phyloP scores from a whole-genome alignment of 371 early-diverging fungal species.

The Chytridium lagenaria region DNA sequence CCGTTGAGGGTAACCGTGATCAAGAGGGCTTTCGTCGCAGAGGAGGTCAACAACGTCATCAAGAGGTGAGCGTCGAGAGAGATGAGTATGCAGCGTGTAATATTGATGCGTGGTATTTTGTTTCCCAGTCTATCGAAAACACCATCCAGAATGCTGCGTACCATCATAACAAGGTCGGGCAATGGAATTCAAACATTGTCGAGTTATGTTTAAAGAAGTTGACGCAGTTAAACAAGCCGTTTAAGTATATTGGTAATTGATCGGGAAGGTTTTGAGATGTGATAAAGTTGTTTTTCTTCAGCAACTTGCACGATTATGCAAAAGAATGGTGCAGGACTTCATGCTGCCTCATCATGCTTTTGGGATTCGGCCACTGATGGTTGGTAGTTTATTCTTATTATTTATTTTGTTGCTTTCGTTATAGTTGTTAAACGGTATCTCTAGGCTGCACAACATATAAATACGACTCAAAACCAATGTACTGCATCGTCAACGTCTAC shows the following conservation, averaged over 20 bases:
- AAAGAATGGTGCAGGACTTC: constrained; percentile 77
- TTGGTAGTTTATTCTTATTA: too few relatives aligned
- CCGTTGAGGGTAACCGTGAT: not conserved
- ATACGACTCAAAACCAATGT: constrained; percentile 72
- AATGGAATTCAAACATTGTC: constrained; percentile 73
- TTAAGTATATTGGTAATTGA: constrained; percentile 74
- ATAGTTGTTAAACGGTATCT: too few relatives aligned
- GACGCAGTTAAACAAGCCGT: constrained; percentile 67
- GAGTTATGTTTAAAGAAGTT: constrained; percentile 70
- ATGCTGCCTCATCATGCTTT: constrained; percentile 73
- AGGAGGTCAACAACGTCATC: constrained; percentile 62
- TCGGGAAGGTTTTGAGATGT: not conserved
- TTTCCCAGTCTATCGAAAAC: constrained; percentile 62
- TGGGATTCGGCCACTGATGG: constrained; percentile 77
- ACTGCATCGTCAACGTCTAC: constrained; percentile 52
- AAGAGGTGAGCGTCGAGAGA: constrained; percentile 52
- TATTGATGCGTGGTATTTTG: too few relatives aligned
- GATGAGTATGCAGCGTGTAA: too few relatives aligned
- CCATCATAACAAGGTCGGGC: constrained; percentile 69
- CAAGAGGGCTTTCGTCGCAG: constrained; percentile 60
- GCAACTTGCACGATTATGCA: constrained; percentile 79
- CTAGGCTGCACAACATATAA: constrained; percentile 69
- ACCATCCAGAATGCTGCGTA: constrained; percentile 70
- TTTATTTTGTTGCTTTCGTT: constrained; percentile 17
- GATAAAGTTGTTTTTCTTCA: constrained; percentile 25